phyloP scores from a whole-genome alignment of 2,329 filamentous ascomycete species.

The Phaeoacremonium minimum region DNA sequence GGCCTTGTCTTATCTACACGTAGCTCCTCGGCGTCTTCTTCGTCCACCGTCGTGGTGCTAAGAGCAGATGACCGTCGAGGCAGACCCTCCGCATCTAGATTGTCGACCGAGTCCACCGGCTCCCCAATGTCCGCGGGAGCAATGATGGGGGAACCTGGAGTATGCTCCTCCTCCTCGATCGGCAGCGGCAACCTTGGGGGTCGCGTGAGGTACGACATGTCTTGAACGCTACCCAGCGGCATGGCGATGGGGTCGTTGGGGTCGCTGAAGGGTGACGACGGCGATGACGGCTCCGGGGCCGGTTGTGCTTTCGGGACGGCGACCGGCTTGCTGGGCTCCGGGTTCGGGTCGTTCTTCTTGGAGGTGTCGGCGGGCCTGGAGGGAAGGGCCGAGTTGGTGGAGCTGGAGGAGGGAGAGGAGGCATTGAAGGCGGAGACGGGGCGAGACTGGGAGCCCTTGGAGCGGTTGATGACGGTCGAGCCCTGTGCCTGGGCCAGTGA shows the following conservation, averaged over 20 bases:
- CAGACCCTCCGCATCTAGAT: constrained; percentile 43
- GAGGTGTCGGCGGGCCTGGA: constrained; percentile 4
- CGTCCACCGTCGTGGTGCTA: constrained; percentile 65
- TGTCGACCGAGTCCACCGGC: constrained; percentile 47
- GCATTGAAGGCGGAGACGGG: constrained; percentile 37
- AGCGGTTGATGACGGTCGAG: constrained; percentile 43
- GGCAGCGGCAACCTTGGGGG: constrained; percentile 87
- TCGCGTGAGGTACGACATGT: constrained; percentile 60
- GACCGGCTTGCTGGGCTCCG: constrained; percentile 51
- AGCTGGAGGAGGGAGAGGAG: constrained; percentile 16
- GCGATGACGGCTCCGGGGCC: constrained; percentile 16
- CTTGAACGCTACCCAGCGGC: constrained; percentile 54
- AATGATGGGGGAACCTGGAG: constrained; percentile 85
- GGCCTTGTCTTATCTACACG: constrained; percentile 70
- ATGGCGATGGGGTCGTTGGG: constrained; percentile 37
- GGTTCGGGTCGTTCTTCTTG: constrained; percentile 14
- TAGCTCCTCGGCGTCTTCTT: constrained; percentile 74
- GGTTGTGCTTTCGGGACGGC: constrained; percentile 42
- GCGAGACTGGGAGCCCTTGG: constrained; percentile 42
- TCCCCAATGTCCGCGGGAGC: constrained; percentile 59
- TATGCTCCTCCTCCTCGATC: constrained; percentile 87
- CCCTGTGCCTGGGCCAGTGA: constrained; percentile 58
- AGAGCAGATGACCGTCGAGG: constrained; percentile 53
- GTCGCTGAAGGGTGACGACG: constrained; percentile 25
- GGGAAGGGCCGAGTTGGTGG: neutral